A percentile compares a stretch with the other conserved stretches of the same genome.
phyloP scores from a whole-genome alignment of 306 rosid species.

The Acacia confusa region DNA sequence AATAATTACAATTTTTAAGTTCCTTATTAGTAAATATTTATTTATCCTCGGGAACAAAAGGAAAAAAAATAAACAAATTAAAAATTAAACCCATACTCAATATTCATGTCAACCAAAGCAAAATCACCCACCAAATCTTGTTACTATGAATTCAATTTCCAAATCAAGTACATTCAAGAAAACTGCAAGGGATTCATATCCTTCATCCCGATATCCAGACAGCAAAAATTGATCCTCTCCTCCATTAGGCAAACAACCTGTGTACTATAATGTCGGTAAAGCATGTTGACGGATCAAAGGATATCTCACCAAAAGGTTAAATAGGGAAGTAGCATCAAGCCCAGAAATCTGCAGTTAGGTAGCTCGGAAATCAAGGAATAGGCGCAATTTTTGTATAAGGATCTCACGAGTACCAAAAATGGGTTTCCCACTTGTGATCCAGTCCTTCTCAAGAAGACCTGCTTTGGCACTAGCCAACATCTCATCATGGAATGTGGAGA shows the following conservation, averaged over 20 bases:
- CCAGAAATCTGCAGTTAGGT: constrained; percentile 37
- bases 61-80: background rate
- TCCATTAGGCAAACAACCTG: constrained; percentile 27
- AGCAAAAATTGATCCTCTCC: constrained; percentile 38
- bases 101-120: background rate
- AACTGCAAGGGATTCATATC: constrained; percentile 23
- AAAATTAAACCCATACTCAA: background rate
- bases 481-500: constrained; percentile 76
- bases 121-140: background rate
- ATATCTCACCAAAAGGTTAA: background rate
- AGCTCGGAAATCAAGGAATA: constrained; percentile 79
- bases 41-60: background rate
- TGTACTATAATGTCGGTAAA: constrained; percentile 29
- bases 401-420: constrained; percentile 65
- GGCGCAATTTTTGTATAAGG: constrained; percentile 62
- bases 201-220: constrained; percentile 29
- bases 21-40: too few relatives aligned
- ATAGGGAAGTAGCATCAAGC: constrained; percentile 22
- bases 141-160: background rate
- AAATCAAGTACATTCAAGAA: constrained; percentile 29
- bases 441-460: constrained; percentile 80
- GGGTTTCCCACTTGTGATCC: constrained; percentile 61
- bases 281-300: constrained; percentile 19
- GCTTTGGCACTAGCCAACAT: constrained; percentile 77
- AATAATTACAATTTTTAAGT: too few relatives aligned